These are phyloP conservation scores for Camellia oleifera DNA, from an alignment of 179 eudicot species.

Conservation along the genomic window DNA sequence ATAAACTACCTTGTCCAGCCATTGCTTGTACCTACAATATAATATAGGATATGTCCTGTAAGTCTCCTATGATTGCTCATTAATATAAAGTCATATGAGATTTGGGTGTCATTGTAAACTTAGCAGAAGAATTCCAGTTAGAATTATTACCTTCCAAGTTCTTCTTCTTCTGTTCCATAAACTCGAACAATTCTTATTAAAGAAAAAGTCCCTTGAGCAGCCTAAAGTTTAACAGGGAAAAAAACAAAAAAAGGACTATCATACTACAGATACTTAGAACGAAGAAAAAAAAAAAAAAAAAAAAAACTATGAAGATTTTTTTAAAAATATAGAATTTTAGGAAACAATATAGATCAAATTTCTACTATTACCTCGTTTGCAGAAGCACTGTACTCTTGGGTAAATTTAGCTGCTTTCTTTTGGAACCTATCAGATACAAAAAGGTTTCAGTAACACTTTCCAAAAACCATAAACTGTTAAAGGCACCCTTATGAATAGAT, in stretches of 20 bases:
- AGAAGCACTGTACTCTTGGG: slow-evolving; percentile 44
- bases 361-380: slow-evolving; percentile 42
- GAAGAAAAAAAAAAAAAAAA: too few species aligned
- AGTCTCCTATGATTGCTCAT: slow-evolving; percentile 1
- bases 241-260: background rate
- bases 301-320: background rate
- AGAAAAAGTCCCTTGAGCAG: slow-evolving; percentile 45
- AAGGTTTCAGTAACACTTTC: slow-evolving; percentile 3
- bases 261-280: background rate
- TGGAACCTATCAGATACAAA: slow-evolving; percentile 39
- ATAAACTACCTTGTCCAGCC: slow-evolving; percentile 41
- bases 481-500: background rate
- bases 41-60: background rate
- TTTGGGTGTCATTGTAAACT: background rate
- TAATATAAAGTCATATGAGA: background rate
- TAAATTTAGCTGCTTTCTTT: slow-evolving; percentile 49
- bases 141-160: slow-evolving; percentile 36
- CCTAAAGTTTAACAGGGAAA: slow-evolving; percentile 27
- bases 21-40: slow-evolving; percentile 37
- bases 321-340: background rate
- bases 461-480: slow-evolving; percentile 5
- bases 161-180: slow-evolving; percentile 50
- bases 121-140: background rate
- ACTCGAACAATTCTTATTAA: slow-evolving; percentile 42
- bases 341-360: background rate